Percentiles rank a stretch among this genome's conserved stretches.
These are phyloP conservation scores for Caryopteris hybrid DNA, from an alignment of 305 asterid species.

Conservation along the genomic window DNA sequence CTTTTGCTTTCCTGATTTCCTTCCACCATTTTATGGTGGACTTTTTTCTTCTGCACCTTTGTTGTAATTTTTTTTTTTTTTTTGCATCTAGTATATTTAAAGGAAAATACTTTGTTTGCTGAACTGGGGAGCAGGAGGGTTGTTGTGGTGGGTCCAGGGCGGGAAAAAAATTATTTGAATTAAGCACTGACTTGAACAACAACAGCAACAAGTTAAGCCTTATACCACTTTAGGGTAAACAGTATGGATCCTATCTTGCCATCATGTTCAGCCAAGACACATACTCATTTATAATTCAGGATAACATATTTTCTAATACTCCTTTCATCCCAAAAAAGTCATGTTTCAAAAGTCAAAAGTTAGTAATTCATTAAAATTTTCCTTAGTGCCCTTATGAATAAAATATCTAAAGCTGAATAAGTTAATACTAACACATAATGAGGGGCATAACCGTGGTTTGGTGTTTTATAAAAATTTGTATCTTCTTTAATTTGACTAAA, in stretches of 20 bases:
- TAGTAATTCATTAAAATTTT: too few relatives aligned
- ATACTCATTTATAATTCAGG: too few relatives aligned
- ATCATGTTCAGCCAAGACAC: too few relatives aligned
- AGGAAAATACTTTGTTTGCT: neutral
- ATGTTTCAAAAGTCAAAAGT: neutral
- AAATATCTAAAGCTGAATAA: too few relatives aligned
- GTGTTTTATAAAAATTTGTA: too few relatives aligned
- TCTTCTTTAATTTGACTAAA: too few relatives aligned
- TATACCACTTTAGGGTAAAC: too few relatives aligned
- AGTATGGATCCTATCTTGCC: neutral
- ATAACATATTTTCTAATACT: too few relatives aligned
- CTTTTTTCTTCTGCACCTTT: neutral
- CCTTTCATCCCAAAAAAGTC: neutral
- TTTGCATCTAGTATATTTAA: slow-evolving; percentile 2
- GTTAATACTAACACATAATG: neutral
- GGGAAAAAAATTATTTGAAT: neutral
- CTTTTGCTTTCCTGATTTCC: neutral
- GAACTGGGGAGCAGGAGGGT: neutral
- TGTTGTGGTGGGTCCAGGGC: neutral
- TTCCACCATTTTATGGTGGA: too few relatives aligned
- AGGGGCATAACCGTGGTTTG: neutral
- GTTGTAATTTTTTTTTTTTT: neutral
- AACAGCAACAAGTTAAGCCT: too few relatives aligned
- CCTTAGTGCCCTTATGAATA: neutral
- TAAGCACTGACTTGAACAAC: neutral